Evolutionary conservation across 805 yeast genomes (phyloP).

Genomic region (Wickerhamomyces ciferrii): DNA sequence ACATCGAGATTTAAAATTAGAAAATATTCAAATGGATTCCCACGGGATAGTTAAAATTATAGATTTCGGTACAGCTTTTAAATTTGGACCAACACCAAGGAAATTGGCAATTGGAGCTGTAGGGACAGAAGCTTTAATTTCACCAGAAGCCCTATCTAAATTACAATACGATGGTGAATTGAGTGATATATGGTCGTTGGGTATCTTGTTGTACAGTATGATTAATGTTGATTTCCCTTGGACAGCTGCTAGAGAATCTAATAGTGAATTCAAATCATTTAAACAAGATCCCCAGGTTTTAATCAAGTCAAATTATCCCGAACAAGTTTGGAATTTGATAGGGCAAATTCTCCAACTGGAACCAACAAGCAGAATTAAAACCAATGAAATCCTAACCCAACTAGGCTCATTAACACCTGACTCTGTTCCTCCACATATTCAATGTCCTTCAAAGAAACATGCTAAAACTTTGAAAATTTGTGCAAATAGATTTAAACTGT

Average conservation of each 20-base stretch:
- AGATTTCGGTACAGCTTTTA: slow-evolving; percentile 89
- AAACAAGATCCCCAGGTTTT: not conserved
- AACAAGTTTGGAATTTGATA: slow-evolving; percentile 1
- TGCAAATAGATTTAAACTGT: slow-evolving; percentile 6
- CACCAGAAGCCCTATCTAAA: slow-evolving; percentile 78
- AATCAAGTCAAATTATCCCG: slow-evolving; percentile 5
- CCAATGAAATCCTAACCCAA: slow-evolving; percentile 3
- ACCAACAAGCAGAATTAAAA: slow-evolving; percentile 4
- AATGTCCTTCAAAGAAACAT: slow-evolving; percentile 3
- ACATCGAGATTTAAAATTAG: slow-evolving; percentile 88
- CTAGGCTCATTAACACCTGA: not conserved
- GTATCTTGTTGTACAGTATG: slow-evolving; percentile 80
- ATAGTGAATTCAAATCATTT: slow-evolving; percentile 17
- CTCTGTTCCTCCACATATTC: not conserved
- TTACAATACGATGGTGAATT: slow-evolving; percentile 70
- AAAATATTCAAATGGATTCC: slow-evolving; percentile 76
- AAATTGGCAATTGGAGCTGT: slow-evolving; percentile 74
- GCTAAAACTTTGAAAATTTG: slow-evolving; percentile 5
- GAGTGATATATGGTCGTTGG: slow-evolving; percentile 88
- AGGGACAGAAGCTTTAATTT: slow-evolving; percentile 89
- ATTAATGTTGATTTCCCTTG: slow-evolving; percentile 46
- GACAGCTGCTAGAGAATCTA: slow-evolving; percentile 35
- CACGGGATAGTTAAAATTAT: slow-evolving; percentile 77
- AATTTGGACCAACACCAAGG: slow-evolving; percentile 45
- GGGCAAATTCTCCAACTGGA: slow-evolving; percentile 4